Evolutionary conservation across 805 yeast species (phyloP).

Genomic region (Metschnikowia peoriensis): DNA sequence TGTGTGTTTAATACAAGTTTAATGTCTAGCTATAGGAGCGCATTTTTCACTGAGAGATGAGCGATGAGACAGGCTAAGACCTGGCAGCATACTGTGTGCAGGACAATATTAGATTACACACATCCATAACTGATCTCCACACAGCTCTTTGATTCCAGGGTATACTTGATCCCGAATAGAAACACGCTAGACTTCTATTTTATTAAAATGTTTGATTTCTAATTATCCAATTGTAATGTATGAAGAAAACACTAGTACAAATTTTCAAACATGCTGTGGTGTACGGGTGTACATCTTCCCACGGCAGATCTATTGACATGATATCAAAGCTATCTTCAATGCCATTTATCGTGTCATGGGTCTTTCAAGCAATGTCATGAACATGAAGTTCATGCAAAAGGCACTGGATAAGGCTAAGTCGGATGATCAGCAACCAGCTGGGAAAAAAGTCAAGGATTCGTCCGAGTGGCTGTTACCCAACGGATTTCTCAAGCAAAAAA

Average conservation of each 20-base stretch:
- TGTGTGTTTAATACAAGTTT: background rate
- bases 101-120: background rate
- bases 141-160: too few relatives aligned
- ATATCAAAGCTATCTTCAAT: background rate
- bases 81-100: conserved; percentile 1
- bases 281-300: conserved; percentile 1
- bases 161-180: too few relatives aligned
- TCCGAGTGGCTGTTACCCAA: conserved; percentile 53
- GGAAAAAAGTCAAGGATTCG: conserved; percentile 43
- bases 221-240: too few relatives aligned
- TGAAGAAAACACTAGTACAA: background rate
- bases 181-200: too few relatives aligned
- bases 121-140: too few relatives aligned
- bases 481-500: conserved; percentile 24
- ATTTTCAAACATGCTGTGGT: background rate
- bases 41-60: conserved; percentile 16
- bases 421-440: conserved; percentile 23
- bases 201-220: too few relatives aligned
- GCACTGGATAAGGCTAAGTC: conserved; percentile 38
- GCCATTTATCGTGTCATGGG: conserved; percentile 9
- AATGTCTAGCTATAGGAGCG: background rate
- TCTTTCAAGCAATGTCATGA: conserved; percentile 67
- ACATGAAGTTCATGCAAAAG: conserved; percentile 67
- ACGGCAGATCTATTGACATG: background rate
- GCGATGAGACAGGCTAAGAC: conserved; percentile 13